Evolutionary conservation across 2,329 filamentous ascomycete species (phyloP), one percentile per base, ranked within the genome.

Genomic region (Aspergillus sp.): DNA sequence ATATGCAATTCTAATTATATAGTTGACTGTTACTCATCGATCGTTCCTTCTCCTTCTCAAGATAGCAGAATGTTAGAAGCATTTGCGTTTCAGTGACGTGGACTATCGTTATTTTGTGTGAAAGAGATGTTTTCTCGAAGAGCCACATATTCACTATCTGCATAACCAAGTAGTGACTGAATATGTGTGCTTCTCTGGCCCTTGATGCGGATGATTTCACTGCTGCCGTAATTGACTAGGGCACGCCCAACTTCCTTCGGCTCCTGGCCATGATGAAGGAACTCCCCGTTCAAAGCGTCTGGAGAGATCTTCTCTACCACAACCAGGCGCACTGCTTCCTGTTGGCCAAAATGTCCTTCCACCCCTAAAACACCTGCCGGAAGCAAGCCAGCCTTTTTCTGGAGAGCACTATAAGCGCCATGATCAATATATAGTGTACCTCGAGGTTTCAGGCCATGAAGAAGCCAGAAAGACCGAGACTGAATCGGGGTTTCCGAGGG

Each of bases 381-480:
- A 0, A 98, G 85, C 2, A 99, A 85, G 3, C 92, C 91, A 0
- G 93, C 92, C 78, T 96, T 96, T 71, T 88, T 87, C 15, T 87
- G 80, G 3, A 98, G 83, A 0, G 94, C 95, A 36, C 84, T 82
- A 77, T 92, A 88, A 3, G 94, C 94, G 44, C 95, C 95, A n/a
- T 86, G 81, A 79, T 99, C 95, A 68, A 99, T 96, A 78, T 91
- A 98, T 25, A 99, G 74, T 2, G 90, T 96, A 13, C 95, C 95
- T 70, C 96, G 93, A 0, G 95, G 92, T 23, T 89, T 88, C 10
- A 97, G 86, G 8, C 94, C 95, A 77, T 99, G 92, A 0, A 98
- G 84, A 52, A 99, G 88, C 95, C 95, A 99, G 83, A 99, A 98
- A 73, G 95, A 92, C 63, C 94, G 89, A 74, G 97, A 95, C 59